phyloP scores from a whole-genome alignment of 1,284 basidiomycete species.

The Papiliotrema fonsecae region DNA sequence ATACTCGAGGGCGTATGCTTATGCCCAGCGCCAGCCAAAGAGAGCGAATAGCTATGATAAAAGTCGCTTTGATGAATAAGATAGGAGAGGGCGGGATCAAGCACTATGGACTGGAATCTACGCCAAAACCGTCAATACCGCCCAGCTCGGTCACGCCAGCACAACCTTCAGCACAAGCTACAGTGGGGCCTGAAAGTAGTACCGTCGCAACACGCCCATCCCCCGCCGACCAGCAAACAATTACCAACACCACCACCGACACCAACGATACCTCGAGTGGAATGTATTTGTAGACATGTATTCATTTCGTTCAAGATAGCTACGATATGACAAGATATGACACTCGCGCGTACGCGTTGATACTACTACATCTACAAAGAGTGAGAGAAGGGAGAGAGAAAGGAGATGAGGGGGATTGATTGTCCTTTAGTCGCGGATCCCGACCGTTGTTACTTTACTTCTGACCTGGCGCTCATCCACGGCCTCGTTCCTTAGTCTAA shows the following conservation, averaged over 20 bases:
- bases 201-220: no score
- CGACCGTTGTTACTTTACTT: no score
- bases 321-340: not conserved
- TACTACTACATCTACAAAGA: not conserved
- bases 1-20: not conserved
- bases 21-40: slow-evolving; percentile 29
- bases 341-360: not conserved
- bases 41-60: slow-evolving; percentile 35
- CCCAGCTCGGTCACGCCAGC: no score
- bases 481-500: no score
- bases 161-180: no score
- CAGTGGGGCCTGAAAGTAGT: no score
- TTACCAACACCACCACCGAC: no score
- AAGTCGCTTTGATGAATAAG: slow-evolving; percentile 30
- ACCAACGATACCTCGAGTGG: not conserved
- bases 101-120: slow-evolving; percentile 31
- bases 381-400: not conserved
- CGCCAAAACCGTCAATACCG: not conserved
- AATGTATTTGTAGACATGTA: not conserved
- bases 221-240: no score
- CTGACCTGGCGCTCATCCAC: no score
- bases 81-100: slow-evolving; percentile 30
- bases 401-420: no score
- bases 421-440: not conserved
- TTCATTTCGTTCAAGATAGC: not conserved